Base-by-base conservation (phyloP, 768 basidiomycete species). In the Lactarius hengduanensis region DNA sequence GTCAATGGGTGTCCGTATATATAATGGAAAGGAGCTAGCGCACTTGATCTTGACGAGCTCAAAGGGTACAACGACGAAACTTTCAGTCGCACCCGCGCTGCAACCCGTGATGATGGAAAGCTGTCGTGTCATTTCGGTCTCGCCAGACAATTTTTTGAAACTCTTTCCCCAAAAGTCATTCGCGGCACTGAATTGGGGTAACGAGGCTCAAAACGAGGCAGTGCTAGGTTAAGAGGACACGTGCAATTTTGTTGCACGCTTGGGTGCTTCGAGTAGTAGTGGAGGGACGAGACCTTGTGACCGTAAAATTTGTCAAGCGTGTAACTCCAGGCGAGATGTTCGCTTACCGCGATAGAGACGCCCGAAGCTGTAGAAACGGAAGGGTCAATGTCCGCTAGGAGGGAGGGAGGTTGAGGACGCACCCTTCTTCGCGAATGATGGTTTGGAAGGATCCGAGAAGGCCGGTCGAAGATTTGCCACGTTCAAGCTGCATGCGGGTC, bases 101-200 rank as follows among this genome's bases (percentile, higher is more conserved):
- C 91, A 95, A 8, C 97, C 97, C 0, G 96, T 99, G 59, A 94
- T 66, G 71, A 96, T 84, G 3, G 95, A 92, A n/a, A 99, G 75
- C 9, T 83, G 77, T 72, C 94, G 93, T 5, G 89, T 94, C 93
- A 97, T 98, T 76, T 94, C 90, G 57, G 80, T 74, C 72, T 90
- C 83, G 38, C 94, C 95, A 11, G 86, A 74, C 16, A 86, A 57
- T 0, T 74, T 70, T 61, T 89, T 71, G 76, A 82, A 94, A 0
- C 84, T 89, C 76, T 90, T 92, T 2, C 96, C 96, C 97, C 97
- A 98, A 76, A 91, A 97, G 73, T 96, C 96, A 80, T 96, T 96
- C 10, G 92, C 83, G 30, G 92, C 92, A n/a, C 66, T 67, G 54
- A 55, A 54, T 53, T 22, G 69, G 16, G 55, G 50, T 72, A 69